Evolutionary conservation across 352 stramenopile genomes (phyloP).

Genomic region (Globisporangium viniferum): DNA sequence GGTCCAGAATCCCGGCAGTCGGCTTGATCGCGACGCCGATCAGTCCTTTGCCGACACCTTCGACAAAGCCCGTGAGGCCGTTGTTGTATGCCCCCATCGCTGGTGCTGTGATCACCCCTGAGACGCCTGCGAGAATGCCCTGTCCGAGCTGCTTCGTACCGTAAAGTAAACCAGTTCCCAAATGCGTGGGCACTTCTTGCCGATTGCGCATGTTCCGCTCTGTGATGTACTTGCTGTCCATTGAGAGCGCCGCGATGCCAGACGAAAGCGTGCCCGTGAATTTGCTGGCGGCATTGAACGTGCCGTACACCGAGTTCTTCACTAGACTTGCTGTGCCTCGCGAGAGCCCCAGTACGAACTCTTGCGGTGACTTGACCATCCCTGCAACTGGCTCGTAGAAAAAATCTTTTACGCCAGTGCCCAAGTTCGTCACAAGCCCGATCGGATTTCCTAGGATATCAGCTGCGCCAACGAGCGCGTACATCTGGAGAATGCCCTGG

Average conservation of each 20-base stretch:
- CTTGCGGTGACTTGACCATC: slow-evolving; percentile 81
- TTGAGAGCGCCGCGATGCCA: slow-evolving; percentile 85
- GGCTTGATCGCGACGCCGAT: slow-evolving; percentile 89
- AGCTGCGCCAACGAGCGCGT: slow-evolving; percentile 61
- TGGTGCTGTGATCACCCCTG: slow-evolving; percentile 89
- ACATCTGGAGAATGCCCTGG: slow-evolving; percentile 77
- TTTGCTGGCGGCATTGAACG: slow-evolving; percentile 92
- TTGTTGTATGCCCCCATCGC: slow-evolving; percentile 88
- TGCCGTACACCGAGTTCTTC: slow-evolving; percentile 89
- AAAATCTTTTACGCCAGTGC: slow-evolving; percentile 86
- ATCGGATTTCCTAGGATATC: slow-evolving; percentile 91
- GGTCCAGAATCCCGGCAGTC: slow-evolving; percentile 79
- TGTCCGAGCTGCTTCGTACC: slow-evolving; percentile 90
- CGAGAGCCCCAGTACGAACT: slow-evolving; percentile 87
- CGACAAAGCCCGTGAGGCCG: slow-evolving; percentile 86
- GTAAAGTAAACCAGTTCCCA: slow-evolving; percentile 80
- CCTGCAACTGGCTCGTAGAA: slow-evolving; percentile 90
- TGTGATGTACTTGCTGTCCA: slow-evolving; percentile 89
- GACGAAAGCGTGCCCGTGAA: slow-evolving; percentile 91
- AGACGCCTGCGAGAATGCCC: slow-evolving; percentile 87
- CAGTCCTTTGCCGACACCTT: slow-evolving; percentile 84
- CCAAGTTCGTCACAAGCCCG: slow-evolving; percentile 85
- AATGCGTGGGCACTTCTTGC: slow-evolving; percentile 81
- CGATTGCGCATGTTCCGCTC: slow-evolving; percentile 73
- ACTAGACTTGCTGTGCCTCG: slow-evolving; percentile 87